Evolutionary conservation across 139 green algal species (phyloP), one percentile per base, ranked within the genome.

Genomic region (Volvox africanus): DNA sequence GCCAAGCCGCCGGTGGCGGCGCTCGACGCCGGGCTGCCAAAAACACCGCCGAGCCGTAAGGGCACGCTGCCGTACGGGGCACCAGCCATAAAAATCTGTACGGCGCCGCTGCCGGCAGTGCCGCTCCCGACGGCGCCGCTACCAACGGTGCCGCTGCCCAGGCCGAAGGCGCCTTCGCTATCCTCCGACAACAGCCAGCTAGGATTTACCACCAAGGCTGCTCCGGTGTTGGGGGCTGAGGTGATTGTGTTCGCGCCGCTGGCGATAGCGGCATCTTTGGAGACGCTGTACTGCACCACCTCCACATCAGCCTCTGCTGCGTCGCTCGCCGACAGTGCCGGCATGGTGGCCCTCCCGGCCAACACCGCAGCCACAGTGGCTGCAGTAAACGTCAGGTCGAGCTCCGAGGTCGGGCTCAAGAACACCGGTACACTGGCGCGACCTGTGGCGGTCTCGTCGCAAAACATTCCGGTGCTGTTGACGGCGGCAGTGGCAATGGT

Each of bases 181-280:
- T 81, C 75, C 2, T 55, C 75, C 30, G 75, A 19, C 32, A 81
- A 55, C 32, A 81, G 75, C 75, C 75, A 81, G 75, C 75, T 81
- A 30, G 75, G 30, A 35, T 81, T 81, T 17, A 81, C 32, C 17
- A 55, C 32, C 32, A 81, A 24, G 75, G 32, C n/a, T 2, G 75
- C 32, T 2, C 30, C 33, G 75, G 30, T 55, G 71, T n/a, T 32
- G 71, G 71, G 2, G 71, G 19, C 71, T 14, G 28, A 36, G 71
- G 28, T 18, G 75, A 55, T 30, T 33, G 20, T 55, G 30, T 13
- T 24, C 32, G 75, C 11, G 75, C 20, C 32, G 75, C 24, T 81
- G 75, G 9, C 75, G 32, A 24, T 1, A 30, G 18, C 75, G 75
- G 32, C 75, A 18, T 35, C 75, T 5, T 61, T 30, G 30, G 19